Percentiles rank a stretch among this genome's conserved stretches.
Conservation (phyloP, 75 land plant genomes). For the Sequoia sempervirens region DNA sequence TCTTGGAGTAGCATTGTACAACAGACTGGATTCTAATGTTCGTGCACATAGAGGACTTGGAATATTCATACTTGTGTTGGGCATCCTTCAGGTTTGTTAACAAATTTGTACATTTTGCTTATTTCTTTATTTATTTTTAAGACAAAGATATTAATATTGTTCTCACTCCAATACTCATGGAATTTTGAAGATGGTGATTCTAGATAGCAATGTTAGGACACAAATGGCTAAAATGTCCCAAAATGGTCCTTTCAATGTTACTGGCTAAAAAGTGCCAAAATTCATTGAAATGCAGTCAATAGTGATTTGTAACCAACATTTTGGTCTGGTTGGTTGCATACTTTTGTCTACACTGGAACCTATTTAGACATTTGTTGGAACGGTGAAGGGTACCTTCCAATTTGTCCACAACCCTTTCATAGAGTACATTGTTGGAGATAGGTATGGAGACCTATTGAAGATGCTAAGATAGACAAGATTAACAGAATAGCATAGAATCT, state of each 20-base stretch:
- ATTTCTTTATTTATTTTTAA: background rate
- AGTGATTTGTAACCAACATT: background rate
- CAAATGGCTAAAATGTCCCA: background rate
- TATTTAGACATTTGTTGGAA: background rate
- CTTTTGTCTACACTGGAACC: background rate
- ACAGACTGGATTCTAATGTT: slow-evolving; percentile 23
- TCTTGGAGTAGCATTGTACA: slow-evolving; percentile 42
- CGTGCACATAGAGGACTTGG: slow-evolving; percentile 50
- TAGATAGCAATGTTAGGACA: background rate
- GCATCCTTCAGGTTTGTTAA: slow-evolving; percentile 59
- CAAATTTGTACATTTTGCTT: background rate
- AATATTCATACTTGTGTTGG: slow-evolving; percentile 49
- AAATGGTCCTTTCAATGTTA: background rate
- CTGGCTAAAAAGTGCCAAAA: background rate
- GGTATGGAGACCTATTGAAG: background rate
- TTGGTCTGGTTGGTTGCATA: background rate
- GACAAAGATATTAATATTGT: background rate
- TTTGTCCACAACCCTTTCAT: background rate
- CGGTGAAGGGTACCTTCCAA: background rate
- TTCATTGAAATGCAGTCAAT: background rate
- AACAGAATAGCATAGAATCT: background rate
- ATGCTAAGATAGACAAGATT: background rate
- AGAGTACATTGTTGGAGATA: background rate
- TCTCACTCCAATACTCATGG: background rate
- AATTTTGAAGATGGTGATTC: background rate